These are phyloP conservation scores for Zygosaccharomyces gambellarensis DNA, from an alignment of 805 yeast species.

Conservation along the genomic window DNA sequence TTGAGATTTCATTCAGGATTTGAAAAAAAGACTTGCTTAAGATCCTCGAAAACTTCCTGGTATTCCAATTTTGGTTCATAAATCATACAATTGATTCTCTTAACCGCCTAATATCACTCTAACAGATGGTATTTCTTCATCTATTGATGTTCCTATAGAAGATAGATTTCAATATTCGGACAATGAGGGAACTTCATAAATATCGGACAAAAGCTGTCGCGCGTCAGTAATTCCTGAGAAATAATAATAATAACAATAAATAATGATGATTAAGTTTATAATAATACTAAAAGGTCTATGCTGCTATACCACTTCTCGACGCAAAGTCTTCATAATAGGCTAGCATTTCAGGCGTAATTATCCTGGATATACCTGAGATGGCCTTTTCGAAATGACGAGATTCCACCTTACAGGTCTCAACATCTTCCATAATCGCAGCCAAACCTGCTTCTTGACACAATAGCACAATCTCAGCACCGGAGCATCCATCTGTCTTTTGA, in stretches of 20 bases:
- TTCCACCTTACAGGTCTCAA: slow-evolving; percentile 48
- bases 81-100: not conserved
- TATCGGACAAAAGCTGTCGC: not conserved
- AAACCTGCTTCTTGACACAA: slow-evolving; percentile 94
- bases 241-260: not conserved
- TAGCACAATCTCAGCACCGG: slow-evolving; percentile 93
- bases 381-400: slow-evolving; percentile 70
- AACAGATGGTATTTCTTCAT: not conserved
- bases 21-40: slow-evolving; percentile 15
- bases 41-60: slow-evolving; percentile 22
- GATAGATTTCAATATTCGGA: not conserved
- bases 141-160: not conserved
- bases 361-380: slow-evolving; percentile 58
- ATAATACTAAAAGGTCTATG: slow-evolving; percentile 7
- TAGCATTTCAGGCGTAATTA: slow-evolving; percentile 83
- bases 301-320: slow-evolving; percentile 37
- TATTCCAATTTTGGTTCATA: slow-evolving; percentile 27
- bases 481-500: slow-evolving; percentile 73
- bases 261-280: not conserved
- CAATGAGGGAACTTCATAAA: not conserved
- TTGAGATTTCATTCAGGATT: slow-evolving; percentile 14
- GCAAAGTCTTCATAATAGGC: slow-evolving; percentile 58
- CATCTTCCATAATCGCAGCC: slow-evolving; percentile 82
- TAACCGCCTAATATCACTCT: not conserved
- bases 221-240: not conserved